These are phyloP conservation scores for Emmonsia crescens DNA, from an alignment of 2,329 filamentous ascomycete species.

Conservation along the genomic window DNA sequence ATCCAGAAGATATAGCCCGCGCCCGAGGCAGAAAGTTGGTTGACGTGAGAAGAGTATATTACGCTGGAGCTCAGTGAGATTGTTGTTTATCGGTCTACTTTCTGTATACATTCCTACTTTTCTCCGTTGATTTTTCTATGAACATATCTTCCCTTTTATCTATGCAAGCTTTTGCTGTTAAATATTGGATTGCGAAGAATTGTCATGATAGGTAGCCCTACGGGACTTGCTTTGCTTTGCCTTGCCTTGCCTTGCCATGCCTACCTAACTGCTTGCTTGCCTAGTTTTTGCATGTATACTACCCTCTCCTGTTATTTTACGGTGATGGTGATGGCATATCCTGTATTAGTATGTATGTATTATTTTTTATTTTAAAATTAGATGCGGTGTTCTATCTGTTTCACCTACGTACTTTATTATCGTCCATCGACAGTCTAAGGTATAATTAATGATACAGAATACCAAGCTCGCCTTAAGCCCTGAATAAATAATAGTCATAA, in stretches of 20 bases:
- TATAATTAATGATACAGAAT: background rate
- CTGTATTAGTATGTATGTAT: slow-evolving; percentile 9
- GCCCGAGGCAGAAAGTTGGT: slow-evolving; percentile 91
- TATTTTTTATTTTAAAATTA: background rate
- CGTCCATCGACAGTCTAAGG: background rate
- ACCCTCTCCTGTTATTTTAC: background rate
- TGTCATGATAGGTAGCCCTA: background rate
- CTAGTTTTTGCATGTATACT: background rate
- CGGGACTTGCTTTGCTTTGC: background rate
- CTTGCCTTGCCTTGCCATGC: background rate
- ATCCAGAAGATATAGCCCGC: slow-evolving; percentile 81
- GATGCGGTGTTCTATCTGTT: slow-evolving; percentile 1
- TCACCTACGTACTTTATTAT: background rate
- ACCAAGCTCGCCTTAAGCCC: background rate
- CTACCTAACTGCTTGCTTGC: background rate
- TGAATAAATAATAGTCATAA: background rate
- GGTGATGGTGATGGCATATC: slow-evolving; percentile 1
- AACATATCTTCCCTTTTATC: background rate
- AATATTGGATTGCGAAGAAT: slow-evolving; percentile 1
- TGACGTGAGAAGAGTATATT: slow-evolving; percentile 94
- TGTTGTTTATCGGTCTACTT: background rate
- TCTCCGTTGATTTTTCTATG: background rate
- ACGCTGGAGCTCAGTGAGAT: slow-evolving; percentile 50
- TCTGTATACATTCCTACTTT: slow-evolving; percentile 14
- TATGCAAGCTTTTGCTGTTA: background rate